Conservation (phyloP, 257 asterid genomes). For the Solanum pimpinellifolium region DNA sequence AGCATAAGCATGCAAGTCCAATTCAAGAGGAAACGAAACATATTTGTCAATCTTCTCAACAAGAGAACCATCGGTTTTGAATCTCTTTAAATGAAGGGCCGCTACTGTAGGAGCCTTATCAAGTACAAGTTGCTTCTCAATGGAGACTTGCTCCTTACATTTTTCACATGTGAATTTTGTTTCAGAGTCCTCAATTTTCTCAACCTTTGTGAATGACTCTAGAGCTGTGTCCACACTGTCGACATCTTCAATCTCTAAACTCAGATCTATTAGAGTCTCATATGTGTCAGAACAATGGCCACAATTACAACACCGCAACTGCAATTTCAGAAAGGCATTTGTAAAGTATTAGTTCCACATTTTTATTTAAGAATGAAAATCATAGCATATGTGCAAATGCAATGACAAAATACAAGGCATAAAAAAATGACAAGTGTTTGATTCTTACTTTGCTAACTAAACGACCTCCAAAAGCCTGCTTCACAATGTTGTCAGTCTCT, state of each 20-base stretch:
- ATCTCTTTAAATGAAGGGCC: constrained; percentile 81
- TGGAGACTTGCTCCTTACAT: constrained; percentile 64
- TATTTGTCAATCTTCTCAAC: constrained; percentile 79
- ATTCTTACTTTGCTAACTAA: constrained; percentile 65
- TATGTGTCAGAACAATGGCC: constrained; percentile 73
- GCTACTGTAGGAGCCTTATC: constrained; percentile 64
- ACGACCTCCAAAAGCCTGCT: constrained; percentile 77
- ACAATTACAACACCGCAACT: constrained; percentile 82
- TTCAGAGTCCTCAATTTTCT: constrained; percentile 68
- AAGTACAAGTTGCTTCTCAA: constrained; percentile 73
- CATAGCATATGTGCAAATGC: background rate
- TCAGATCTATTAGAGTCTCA: constrained; percentile 72
- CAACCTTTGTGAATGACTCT: constrained; percentile 83
- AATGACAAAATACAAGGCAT: background rate
- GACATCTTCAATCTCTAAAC: constrained; percentile 83
- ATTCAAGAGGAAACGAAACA: constrained; percentile 59
- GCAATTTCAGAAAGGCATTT: constrained; percentile 19
- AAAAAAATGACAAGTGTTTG: background rate
- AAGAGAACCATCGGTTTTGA: constrained; percentile 59
- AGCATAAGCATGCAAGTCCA: constrained; percentile 64
- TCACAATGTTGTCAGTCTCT: constrained; percentile 42
- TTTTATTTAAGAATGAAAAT: background rate
- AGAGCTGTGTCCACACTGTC: constrained; percentile 48
- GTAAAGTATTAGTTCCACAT: background rate
- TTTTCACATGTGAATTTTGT: constrained; percentile 71